These are phyloP conservation scores for Dendrobium officinale DNA, from an alignment of 106 monocot genomes.

Conservation along the genomic window DNA sequence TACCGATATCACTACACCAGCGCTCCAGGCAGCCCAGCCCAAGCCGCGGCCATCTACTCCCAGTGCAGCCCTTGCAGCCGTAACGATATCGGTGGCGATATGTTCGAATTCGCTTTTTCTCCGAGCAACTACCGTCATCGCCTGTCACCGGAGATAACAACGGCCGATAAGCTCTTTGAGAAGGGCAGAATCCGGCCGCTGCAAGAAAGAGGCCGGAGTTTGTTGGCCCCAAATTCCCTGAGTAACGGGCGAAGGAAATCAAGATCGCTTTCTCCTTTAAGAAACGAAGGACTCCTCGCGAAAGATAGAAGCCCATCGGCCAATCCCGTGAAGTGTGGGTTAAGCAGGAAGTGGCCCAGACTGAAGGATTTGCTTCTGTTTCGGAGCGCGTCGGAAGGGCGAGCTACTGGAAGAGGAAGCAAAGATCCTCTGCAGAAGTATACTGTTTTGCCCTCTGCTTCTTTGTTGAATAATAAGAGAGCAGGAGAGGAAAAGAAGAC, in stretches of 20 bases:
- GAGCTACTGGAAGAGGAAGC: slow-evolving; percentile 28
- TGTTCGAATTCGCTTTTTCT: slow-evolving; percentile 29
- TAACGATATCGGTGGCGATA: slow-evolving; percentile 11
- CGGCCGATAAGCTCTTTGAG: not conserved
- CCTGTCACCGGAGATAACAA: not conserved
- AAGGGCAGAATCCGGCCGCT: not conserved
- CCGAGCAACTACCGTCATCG: not conserved
- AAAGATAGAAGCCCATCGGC: not conserved
- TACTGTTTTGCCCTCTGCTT: slow-evolving; percentile 9
- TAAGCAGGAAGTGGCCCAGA: slow-evolving; percentile 48
- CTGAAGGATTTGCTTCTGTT: slow-evolving; percentile 58
- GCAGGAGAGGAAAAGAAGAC: slow-evolving; percentile 10
- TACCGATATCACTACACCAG: slow-evolving; percentile 32
- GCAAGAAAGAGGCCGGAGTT: not conserved
- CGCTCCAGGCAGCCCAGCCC: slow-evolving; percentile 7
- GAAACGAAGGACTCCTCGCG: slow-evolving; percentile 7
- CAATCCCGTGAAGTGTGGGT: not conserved
- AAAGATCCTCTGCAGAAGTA: slow-evolving; percentile 42
- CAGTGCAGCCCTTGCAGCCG: not conserved
- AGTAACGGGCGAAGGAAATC: slow-evolving; percentile 12
- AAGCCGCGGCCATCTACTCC: not conserved
- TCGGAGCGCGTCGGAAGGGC: slow-evolving; percentile 62
- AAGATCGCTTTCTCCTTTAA: slow-evolving; percentile 45
- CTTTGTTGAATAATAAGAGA: not conserved
- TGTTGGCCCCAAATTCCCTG: not conserved